Conservation (phyloP, 371 early-diverging fungal genomes). For the Enterocytospora artemiae region DNA sequence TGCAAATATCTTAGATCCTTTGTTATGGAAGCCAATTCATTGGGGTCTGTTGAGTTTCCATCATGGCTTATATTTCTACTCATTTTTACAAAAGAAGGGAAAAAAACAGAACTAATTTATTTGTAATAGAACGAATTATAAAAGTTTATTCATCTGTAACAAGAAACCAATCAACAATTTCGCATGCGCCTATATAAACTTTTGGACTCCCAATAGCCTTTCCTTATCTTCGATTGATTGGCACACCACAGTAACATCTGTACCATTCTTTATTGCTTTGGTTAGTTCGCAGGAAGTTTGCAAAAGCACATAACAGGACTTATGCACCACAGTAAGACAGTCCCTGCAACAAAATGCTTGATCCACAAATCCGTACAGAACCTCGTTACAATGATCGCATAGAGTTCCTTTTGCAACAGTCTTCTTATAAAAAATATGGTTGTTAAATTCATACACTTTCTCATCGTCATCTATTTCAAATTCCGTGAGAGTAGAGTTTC, state of each 20-base stretch:
- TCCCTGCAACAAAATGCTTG: conserved; percentile 55
- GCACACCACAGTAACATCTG: conserved; percentile 40
- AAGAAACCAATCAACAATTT: background rate
- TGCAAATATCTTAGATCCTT: no score
- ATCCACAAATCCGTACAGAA: conserved; percentile 35
- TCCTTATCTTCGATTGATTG: conserved; percentile 55
- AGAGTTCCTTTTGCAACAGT: conserved; percentile 40
- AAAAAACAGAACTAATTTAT: background rate
- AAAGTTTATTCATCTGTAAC: background rate
- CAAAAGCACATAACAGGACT: conserved; percentile 51
- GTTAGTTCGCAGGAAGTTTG: conserved; percentile 54
- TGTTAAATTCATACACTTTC: conserved; percentile 51
- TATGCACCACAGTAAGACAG: conserved; percentile 54
- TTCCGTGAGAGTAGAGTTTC: conserved; percentile 10
- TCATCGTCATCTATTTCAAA: conserved; percentile 18
- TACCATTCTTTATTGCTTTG: conserved; percentile 51
- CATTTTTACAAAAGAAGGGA: background rate
- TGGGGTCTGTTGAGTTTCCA: no score
- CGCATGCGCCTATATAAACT: no score
- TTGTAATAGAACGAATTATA: background rate
- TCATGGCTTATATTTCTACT: background rate
- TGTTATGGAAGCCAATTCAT: no score
- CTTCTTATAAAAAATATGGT: conserved; percentile 44
- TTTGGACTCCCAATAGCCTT: conserved; percentile 39
- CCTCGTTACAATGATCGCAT: conserved; percentile 51